A percentile compares a stretch with the other conserved stretches of the same genome.
These are phyloP conservation scores for Rhodotorula graminis DNA, from an alignment of 768 basidiomycete genomes.

Conservation along the genomic window DNA sequence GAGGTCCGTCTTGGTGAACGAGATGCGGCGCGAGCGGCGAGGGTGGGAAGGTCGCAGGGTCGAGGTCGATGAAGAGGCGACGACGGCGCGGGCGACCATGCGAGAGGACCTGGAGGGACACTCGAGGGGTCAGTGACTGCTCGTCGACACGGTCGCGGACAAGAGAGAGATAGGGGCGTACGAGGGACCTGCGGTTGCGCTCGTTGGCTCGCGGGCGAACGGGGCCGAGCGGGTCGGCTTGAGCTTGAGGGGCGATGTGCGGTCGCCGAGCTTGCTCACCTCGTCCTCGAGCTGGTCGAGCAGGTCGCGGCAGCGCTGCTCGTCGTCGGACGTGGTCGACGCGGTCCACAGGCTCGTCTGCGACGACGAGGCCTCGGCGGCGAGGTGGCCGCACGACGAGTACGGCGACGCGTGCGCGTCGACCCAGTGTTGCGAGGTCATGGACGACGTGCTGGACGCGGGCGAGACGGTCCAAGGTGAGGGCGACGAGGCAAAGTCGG, in stretches of 20 bases:
- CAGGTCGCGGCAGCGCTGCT: constrained; percentile 17
- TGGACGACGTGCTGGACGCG: neutral
- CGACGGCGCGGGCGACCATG: neutral
- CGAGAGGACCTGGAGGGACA: neutral
- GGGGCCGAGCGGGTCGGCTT: too few relatives aligned
- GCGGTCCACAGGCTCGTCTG: constrained; percentile 9
- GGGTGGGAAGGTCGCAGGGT: neutral
- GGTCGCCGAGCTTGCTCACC: neutral
- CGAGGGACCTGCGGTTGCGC: neutral
- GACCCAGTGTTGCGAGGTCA: neutral
- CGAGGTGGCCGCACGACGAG: neutral
- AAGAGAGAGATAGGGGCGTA: neutral
- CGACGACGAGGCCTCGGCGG: constrained; percentile 1
- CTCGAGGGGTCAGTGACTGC: neutral
- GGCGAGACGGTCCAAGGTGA: neutral
- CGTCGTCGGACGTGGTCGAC: neutral
- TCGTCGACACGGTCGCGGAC: neutral
- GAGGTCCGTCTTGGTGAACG: constrained; percentile 23
- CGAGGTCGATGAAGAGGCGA: neutral
- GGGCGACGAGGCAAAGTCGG: neutral
- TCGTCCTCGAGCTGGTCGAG: constrained; percentile 22
- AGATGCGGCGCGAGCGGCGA: constrained; percentile 8
- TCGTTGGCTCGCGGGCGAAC: too few relatives aligned
- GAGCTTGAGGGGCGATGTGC: too few relatives aligned
- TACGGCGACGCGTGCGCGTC: neutral